phyloP scores from a whole-genome alignment of 2,329 filamentous ascomycete species.

The Xenoacremonium recifei region DNA sequence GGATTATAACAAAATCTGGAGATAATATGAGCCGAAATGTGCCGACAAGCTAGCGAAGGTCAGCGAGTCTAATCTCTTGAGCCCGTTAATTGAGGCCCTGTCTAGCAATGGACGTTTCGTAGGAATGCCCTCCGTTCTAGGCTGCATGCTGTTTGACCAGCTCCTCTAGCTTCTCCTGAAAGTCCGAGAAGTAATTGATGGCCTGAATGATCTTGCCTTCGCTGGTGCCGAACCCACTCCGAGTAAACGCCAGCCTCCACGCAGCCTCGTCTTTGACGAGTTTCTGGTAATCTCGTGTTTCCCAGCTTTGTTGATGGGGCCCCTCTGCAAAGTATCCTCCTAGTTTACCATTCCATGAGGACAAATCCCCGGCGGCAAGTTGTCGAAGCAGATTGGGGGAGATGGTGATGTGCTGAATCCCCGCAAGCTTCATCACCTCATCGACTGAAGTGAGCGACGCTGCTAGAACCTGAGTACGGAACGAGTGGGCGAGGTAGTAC shows the following conservation, averaged over 20 bases:
- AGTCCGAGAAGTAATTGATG: slow-evolving; percentile 57
- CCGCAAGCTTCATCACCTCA: slow-evolving; percentile 58
- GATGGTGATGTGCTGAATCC: slow-evolving; percentile 59
- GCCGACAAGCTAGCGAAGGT: too few relatives aligned
- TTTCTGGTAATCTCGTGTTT: slow-evolving; percentile 17
- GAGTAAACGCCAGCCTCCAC: slow-evolving; percentile 51
- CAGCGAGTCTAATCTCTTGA: too few relatives aligned
- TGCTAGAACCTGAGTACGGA: slow-evolving; percentile 51
- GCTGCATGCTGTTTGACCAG: slow-evolving; percentile 28
- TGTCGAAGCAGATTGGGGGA: slow-evolving; percentile 49
- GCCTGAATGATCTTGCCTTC: slow-evolving; percentile 53
- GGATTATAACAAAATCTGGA: too few relatives aligned
- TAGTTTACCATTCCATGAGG: slow-evolving; percentile 29
- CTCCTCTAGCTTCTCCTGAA: slow-evolving; percentile 51
- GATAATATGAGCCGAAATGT: too few relatives aligned
- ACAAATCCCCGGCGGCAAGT: slow-evolving; percentile 38
- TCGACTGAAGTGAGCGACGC: slow-evolving; percentile 56
- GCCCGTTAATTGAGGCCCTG: not conserved
- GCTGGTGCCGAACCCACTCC: slow-evolving; percentile 43
- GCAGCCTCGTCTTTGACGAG: slow-evolving; percentile 39
- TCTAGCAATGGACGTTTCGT: not conserved
- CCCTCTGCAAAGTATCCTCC: slow-evolving; percentile 30
- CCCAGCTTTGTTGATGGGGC: slow-evolving; percentile 26
- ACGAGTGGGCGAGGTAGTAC: slow-evolving; percentile 45
- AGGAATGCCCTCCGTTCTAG: too few relatives aligned